Evolutionary conservation across 2,329 filamentous ascomycete genomes (phyloP).

Genomic region (Xylariaceae sp.): DNA sequence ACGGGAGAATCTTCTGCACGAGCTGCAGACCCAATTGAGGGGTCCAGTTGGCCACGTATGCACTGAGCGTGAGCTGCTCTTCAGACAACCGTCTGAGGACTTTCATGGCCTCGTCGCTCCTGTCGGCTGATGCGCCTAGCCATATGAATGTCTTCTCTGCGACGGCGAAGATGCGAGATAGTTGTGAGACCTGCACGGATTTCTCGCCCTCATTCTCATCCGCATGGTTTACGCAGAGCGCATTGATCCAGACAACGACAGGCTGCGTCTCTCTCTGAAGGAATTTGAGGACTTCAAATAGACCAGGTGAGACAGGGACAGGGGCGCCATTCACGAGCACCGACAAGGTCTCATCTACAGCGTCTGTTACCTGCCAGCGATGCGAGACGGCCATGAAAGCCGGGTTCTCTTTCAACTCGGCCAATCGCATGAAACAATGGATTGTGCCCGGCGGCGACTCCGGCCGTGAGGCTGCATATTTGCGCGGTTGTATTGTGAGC

Average conservation of each 20-base stretch:
- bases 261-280: constrained; percentile 18
- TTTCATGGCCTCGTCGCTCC: constrained; percentile 24
- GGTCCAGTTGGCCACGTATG: constrained; percentile 19
- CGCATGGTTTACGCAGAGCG: constrained; percentile 26
- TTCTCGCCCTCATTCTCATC: constrained; percentile 20
- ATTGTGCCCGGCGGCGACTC: constrained; percentile 14
- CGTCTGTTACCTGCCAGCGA: constrained; percentile 14
- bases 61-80: constrained; percentile 19
- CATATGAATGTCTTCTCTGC: constrained; percentile 22
- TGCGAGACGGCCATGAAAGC: constrained; percentile 22
- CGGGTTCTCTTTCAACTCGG: constrained; percentile 18
- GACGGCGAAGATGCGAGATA: constrained; percentile 17
- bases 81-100: constrained; percentile 18
- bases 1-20: constrained; percentile 17
- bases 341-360: constrained; percentile 13
- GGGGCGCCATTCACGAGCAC: constrained; percentile 20
- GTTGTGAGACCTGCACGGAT: constrained; percentile 22
- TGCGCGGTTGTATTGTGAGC: constrained; percentile 23
- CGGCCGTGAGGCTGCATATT: constrained; percentile 17
- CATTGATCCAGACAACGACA: constrained; percentile 24
- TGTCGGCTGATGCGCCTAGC: constrained; percentile 17
- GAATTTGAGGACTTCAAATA: constrained; percentile 16
- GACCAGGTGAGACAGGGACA: constrained; percentile 16
- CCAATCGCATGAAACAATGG: constrained; percentile 22
- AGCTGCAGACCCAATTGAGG: constrained; percentile 15